Percentiles rank a stretch among this genome's conserved stretches.
Evolutionary conservation across 495 filamentous ascomycete species (phyloP).

Genomic region (Rhypophila decipiens): DNA sequence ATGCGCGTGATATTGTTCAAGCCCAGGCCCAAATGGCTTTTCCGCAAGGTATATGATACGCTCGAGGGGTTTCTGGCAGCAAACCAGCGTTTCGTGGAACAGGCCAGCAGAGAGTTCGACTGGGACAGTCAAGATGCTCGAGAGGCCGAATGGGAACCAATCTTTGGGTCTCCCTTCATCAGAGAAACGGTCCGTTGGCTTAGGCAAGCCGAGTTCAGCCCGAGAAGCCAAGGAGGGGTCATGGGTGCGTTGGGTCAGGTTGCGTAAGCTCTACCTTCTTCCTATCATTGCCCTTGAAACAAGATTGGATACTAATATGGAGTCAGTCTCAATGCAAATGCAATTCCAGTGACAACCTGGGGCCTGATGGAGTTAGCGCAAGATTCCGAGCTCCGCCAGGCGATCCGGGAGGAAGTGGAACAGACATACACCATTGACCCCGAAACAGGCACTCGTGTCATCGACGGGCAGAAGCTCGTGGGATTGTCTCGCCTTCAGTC

Average conservation of each 20-base stretch:
- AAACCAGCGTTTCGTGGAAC: background rate
- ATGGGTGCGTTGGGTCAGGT: conserved; percentile 5
- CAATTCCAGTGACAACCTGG: conserved; percentile 21
- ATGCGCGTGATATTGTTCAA: conserved; percentile 37
- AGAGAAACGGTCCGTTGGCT: conserved; percentile 14
- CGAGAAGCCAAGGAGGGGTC: conserved; percentile 3
- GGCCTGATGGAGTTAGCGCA: conserved; percentile 17
- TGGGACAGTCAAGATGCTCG: conserved; percentile 11
- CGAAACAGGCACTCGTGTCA: background rate
- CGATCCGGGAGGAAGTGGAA: conserved; percentile 11
- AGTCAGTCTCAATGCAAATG: conserved; percentile 21
- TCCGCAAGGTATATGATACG: conserved; percentile 2
- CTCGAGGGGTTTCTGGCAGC: background rate
- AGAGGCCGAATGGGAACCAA: conserved; percentile 22
- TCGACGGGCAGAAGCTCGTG: conserved; percentile 21
- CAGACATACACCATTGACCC: conserved; percentile 6
- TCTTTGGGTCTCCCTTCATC: conserved; percentile 18
- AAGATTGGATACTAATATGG: background rate
- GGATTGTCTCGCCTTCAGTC: conserved; percentile 29
- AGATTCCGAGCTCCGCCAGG: conserved; percentile 12
- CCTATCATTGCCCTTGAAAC: background rate
- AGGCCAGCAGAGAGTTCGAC: conserved; percentile 10
- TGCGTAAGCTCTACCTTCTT: background rate
- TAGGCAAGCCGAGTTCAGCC: conserved; percentile 10
- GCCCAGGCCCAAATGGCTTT: conserved; percentile 41